phyloP scores from a whole-genome alignment of 768 basidiomycete species.

The Suillus tomentosus region DNA sequence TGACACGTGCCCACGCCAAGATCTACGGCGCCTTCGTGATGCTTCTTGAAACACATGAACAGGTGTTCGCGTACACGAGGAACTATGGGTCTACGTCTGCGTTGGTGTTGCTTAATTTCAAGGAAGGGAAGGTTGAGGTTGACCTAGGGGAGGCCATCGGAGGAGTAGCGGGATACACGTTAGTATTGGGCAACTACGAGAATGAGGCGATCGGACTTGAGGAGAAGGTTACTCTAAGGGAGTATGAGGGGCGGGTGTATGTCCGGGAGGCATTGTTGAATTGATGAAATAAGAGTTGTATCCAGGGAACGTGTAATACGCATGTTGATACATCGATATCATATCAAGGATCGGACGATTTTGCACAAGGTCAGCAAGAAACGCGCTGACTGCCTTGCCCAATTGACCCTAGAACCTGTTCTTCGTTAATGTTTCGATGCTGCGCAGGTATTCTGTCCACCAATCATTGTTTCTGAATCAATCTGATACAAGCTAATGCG shows the following conservation, averaged over 20 bases:
- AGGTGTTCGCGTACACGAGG: conserved; percentile 58
- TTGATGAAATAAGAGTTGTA: background rate
- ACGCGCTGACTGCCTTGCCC: no score
- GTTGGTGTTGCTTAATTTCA: conserved; percentile 53
- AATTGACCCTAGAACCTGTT: no score
- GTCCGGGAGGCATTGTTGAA: conserved; percentile 11
- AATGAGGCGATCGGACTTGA: conserved; percentile 4
- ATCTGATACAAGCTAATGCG: no score
- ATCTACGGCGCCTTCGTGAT: conserved; percentile 65
- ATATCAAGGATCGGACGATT: background rate
- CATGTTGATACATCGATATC: background rate
- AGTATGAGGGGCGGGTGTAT: conserved; percentile 35
- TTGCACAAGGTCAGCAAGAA: background rate
- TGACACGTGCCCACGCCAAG: conserved; percentile 31
- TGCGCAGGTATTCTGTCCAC: no score
- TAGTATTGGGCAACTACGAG: conserved; percentile 31
- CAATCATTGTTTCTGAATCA: no score
- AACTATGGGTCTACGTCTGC: conserved; percentile 33
- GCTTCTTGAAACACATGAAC: conserved; percentile 45
- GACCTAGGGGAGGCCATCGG: conserved; percentile 8
- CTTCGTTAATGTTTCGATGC: no score
- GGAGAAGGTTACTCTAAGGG: conserved; percentile 20
- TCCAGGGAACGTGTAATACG: background rate
- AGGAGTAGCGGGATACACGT: conserved; percentile 10
- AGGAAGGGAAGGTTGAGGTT: conserved; percentile 27